Conservation (phyloP, 768 basidiomycete species). For the Podaxis rugospora region DNA sequence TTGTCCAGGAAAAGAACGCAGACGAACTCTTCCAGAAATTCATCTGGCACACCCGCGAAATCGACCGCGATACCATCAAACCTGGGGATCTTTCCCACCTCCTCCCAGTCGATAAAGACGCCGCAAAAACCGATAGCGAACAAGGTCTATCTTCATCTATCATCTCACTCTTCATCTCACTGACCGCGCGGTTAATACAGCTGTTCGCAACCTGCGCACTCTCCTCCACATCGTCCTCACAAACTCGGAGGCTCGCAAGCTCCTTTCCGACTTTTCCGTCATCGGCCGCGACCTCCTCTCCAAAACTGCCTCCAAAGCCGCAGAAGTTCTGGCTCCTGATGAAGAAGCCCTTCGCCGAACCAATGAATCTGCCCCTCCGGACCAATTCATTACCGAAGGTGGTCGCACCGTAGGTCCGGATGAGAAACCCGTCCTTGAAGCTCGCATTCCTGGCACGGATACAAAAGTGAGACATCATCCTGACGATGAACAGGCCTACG, state of each 20-base stretch:
- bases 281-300: slow-evolving; percentile 85
- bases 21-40: slow-evolving; percentile 94
- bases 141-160: slow-evolving; percentile 39
- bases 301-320: slow-evolving; percentile 65
- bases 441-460: slow-evolving; percentile 27
- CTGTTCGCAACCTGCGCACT: slow-evolving; percentile 83
- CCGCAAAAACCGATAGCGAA: slow-evolving; percentile 52
- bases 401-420: slow-evolving; percentile 24
- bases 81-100: slow-evolving; percentile 25
- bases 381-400: slow-evolving; percentile 57
- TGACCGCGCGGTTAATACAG: slow-evolving; percentile 27
- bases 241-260: slow-evolving; percentile 90
- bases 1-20: slow-evolving; percentile 80
- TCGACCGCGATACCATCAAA: slow-evolving; percentile 26
- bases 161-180: not conserved
- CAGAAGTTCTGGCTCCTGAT: slow-evolving; percentile 61
- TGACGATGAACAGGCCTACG: slow-evolving; percentile 35
- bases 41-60: slow-evolving; percentile 70
- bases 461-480: slow-evolving; percentile 40
- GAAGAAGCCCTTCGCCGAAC: slow-evolving; percentile 58
- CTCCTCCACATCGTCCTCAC: slow-evolving; percentile 83
- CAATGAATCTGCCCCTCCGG: slow-evolving; percentile 64
- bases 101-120: slow-evolving; percentile 48
- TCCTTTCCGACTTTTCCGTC: slow-evolving; percentile 71
- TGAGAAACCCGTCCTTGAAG: slow-evolving; percentile 32